Evolutionary conservation across 352 stramenopile species (phyloP), one percentile per base, ranked within the genome.

Genomic region (Pelagophyceae sp.): DNA sequence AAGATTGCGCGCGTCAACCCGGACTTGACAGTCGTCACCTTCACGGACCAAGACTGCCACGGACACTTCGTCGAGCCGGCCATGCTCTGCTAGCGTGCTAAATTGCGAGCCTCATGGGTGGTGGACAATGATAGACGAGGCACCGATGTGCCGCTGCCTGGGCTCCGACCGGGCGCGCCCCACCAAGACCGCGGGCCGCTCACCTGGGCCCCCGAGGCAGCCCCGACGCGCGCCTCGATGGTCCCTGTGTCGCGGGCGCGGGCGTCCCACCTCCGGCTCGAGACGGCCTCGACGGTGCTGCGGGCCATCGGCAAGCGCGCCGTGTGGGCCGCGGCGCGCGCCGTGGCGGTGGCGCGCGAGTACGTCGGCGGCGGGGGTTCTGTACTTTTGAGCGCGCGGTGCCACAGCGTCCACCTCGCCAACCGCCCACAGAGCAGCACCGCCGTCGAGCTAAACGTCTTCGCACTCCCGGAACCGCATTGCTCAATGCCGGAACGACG

Each of bases 1-100:
- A 99, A 99, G 84, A 98, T 99, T 80, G 94, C 94, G 3, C 94
- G 98, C 85, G 91, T 91, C 23, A 98, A 99, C 80, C 95, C 95
- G 69, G 90, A 94, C 60, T 98, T 99, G 81, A 92, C 92, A 75
- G 92, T 98, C 60, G 82, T 98, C 25, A 98, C 94, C 31, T 99
- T 98, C 76, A 96, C 96, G 69, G 95, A 98, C 85, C 85, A 88
- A 38, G 85, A 90, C 51, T 98, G 93, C 80, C 90, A 91, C 72
- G 95, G 90, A 76, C 85, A 98, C 27, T 98, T 97, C 82, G 83
- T 71, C 19, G 61, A 71, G 33, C 61, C 61, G n/a, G 61, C 19
- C 23, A 40, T 72, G 37, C 50, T 71, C 72, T 54, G 45, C 23
- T 54, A n/a, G n/a, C n/a, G n/a, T n/a, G n/a, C n/a, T n/a, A n/a